phyloP scores from a whole-genome alignment of 2,329 filamentous ascomycete genomes.

The Phialemoniopsis sp. region DNA sequence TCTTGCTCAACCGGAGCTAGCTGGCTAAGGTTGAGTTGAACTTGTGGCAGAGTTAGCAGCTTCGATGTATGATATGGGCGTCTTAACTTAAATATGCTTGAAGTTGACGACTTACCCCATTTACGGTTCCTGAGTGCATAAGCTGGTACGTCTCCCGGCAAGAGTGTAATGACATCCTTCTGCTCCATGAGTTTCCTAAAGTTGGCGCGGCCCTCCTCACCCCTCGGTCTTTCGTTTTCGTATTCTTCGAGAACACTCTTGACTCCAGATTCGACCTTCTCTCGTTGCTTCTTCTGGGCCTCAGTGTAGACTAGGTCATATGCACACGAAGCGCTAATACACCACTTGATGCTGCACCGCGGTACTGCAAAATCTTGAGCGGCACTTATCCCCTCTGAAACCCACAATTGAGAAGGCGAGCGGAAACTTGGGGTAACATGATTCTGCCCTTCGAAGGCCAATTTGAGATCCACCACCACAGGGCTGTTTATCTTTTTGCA shows the following conservation, averaged over 20 bases:
- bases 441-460: conserved; percentile 16
- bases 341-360: too few species aligned
- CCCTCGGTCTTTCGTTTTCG: conserved; percentile 3
- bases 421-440: neutral
- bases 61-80: too few species aligned
- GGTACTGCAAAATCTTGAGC: too few species aligned
- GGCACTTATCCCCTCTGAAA: too few species aligned
- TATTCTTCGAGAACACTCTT: conserved; percentile 9
- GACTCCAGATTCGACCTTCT: conserved; percentile 2
- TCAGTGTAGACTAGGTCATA: neutral
- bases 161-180: conserved; percentile 10
- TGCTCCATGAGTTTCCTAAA: conserved; percentile 10
- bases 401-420: conserved; percentile 1
- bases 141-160: conserved; percentile 15
- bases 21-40: conserved; percentile 9
- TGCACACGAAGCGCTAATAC: neutral
- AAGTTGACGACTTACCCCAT: conserved; percentile 22
- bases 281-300: conserved; percentile 2
- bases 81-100: too few species aligned
- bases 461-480: conserved; percentile 21
- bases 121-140: conserved; percentile 18
- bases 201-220: conserved; percentile 1
- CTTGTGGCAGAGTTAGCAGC: too few species aligned
- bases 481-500: conserved; percentile 22
- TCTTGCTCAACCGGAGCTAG: conserved; percentile 9